Evolutionary conservation across 805 yeast species (phyloP), one percentile per base, ranked within the genome.

Genomic region (Hanseniaspora meyeri): DNA sequence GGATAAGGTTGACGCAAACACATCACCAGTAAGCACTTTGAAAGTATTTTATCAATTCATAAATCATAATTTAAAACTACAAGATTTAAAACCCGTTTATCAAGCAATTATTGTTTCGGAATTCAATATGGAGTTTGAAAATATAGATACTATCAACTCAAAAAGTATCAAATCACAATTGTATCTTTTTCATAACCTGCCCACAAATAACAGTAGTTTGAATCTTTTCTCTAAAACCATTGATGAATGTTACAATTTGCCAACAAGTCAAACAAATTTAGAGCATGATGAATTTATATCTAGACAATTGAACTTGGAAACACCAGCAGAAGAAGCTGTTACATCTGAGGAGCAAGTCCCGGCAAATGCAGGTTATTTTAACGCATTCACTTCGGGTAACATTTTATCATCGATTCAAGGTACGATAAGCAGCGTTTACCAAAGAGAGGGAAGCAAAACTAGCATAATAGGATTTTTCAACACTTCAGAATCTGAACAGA

Each of bases 341-440:
- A 42, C 29, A 2, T n/a, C 38, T 5, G 32, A 24, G 6, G 32
- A 37, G 6, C 31, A 37, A 24, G 36, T n/a, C 14, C 11, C 37
- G 6, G 40, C 24, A 20, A 27, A 16, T 4, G 27, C 10, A 24
- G 31, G 32, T 10, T 43, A 43, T 34, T 50, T 29, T 32, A 50
- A 50, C 19, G 17, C 37, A 7, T 43, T 50, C 7, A 42, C 42
- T 14, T 34, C 55, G 2, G 39, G 17, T 8, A 7, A 27, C 6
- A 2, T 49, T 24, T 12, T 49, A 19, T 49, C 52, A 10, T 36
- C 43, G 4, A 49, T 51, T 34, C 55, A 51, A 24, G 55, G 49
- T 1, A 51, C 55, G 4, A 29, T 51, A 12, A 51, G 42, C n/a
- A 43, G 43, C 11, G 49, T 43, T 0, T 51, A 51, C 27, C 12